phyloP scores from a whole-genome alignment of 129 eudicot genomes.

The Deinandra increscens region DNA sequence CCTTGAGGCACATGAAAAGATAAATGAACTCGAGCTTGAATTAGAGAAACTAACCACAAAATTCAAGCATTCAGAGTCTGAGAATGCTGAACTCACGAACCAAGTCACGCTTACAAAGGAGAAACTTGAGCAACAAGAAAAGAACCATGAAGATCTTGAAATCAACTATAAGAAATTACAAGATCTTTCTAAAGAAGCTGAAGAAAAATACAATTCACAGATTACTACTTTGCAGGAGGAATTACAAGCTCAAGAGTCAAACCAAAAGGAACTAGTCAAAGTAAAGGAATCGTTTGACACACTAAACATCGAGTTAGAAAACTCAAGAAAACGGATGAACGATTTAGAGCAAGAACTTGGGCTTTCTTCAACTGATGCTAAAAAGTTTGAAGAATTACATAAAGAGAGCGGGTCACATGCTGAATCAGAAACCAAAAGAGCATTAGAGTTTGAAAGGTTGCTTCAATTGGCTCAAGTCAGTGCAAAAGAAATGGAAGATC shows the following conservation, averaged over 20 bases:
- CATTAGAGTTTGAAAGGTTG: slow-evolving; percentile 63
- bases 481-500: slow-evolving; percentile 72
- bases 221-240: slow-evolving; percentile 63
- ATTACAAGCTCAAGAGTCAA: slow-evolving; percentile 58
- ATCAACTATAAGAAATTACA: slow-evolving; percentile 53
- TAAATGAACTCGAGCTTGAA: slow-evolving; percentile 70
- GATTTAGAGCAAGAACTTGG: slow-evolving; percentile 64
- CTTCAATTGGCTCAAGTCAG: slow-evolving; percentile 71
- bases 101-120: slow-evolving; percentile 55
- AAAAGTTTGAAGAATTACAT: slow-evolving; percentile 77
- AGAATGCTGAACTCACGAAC: slow-evolving; percentile 53
- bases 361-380: slow-evolving; percentile 54
- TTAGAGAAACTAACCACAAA: slow-evolving; percentile 49
- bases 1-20: slow-evolving; percentile 71
- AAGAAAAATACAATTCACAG: slow-evolving; percentile 52
- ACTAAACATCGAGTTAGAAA: slow-evolving; percentile 62
- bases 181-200: slow-evolving; percentile 48
- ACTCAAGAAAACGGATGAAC: slow-evolving; percentile 58
- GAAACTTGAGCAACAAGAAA: slow-evolving; percentile 52
- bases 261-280: slow-evolving; percentile 59
- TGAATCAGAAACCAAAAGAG: slow-evolving; percentile 72
- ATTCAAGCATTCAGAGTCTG: slow-evolving; percentile 68
- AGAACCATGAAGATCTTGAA: slow-evolving; percentile 64
- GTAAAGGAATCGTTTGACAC: slow-evolving; percentile 67
- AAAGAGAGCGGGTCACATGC: slow-evolving; percentile 72